Evolutionary conservation across 75 land plant species (phyloP).

Genomic region (Adiantum capillusveneris): DNA sequence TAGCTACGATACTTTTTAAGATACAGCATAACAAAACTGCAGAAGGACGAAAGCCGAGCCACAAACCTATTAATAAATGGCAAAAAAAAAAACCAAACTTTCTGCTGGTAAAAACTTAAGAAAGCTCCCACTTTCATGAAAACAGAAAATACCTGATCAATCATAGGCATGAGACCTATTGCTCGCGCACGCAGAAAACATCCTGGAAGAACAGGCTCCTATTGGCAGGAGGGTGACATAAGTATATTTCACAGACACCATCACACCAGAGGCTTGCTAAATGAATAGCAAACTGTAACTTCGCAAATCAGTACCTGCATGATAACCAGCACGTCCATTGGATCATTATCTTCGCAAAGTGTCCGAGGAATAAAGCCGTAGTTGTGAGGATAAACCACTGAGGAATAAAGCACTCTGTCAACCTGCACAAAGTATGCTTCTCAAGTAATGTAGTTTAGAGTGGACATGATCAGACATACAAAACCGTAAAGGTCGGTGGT

Average conservation of each 20-base stretch:
- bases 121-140: too few relatives aligned
- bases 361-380: conserved; percentile 96
- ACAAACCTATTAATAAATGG: too few relatives aligned
- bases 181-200: conserved; percentile 82
- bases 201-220: conserved; percentile 92
- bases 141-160: conserved; percentile 86
- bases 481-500: too few relatives aligned
- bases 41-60: too few relatives aligned
- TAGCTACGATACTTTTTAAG: too few relatives aligned
- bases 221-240: background rate
- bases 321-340: conserved; percentile 83
- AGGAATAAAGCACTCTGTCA: conserved; percentile 87
- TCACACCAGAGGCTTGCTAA: background rate
- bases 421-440: conserved; percentile 37
- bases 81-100: too few relatives aligned
- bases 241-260: background rate
- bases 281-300: too few relatives aligned
- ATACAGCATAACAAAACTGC: too few relatives aligned
- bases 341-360: conserved; percentile 88
- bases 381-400: conserved; percentile 97
- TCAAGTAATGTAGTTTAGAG: background rate
- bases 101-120: too few relatives aligned
- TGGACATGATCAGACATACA: background rate
- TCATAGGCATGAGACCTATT: conserved; percentile 96
- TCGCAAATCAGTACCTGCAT: conserved; percentile 93